These are phyloP conservation scores for Cyberlindnera lachancei DNA, from an alignment of 805 yeast genomes.

Conservation along the genomic window DNA sequence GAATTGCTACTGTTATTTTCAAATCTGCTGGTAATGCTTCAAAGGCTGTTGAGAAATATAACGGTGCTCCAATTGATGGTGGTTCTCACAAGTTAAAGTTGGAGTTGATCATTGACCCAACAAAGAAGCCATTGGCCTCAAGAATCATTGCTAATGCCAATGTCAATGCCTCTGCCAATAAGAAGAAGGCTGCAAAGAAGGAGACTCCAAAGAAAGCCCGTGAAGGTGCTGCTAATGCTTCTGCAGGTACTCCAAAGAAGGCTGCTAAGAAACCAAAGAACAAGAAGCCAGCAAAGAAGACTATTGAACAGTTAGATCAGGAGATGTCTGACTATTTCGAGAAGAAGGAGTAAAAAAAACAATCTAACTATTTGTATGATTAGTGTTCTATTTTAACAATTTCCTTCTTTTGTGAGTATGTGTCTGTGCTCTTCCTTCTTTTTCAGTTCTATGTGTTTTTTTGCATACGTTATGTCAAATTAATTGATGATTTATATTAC, in stretches of 20 bases:
- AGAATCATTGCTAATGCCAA: slow-evolving; percentile 54
- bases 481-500: too few relatives aligned
- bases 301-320: slow-evolving; percentile 90
- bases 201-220: slow-evolving; percentile 11
- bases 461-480: too few relatives aligned
- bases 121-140: slow-evolving; percentile 62
- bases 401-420: not conserved
- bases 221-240: slow-evolving; percentile 1
- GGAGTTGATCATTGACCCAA: slow-evolving; percentile 82
- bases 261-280: slow-evolving; percentile 21
- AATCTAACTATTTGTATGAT: too few relatives aligned
- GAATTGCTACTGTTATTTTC: slow-evolving; percentile 85
- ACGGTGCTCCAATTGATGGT: slow-evolving; percentile 89
- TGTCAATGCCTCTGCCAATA: slow-evolving; percentile 7
- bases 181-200: slow-evolving; percentile 14
- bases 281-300: slow-evolving; percentile 51
- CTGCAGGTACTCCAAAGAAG: slow-evolving; percentile 5
- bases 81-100: slow-evolving; percentile 70
- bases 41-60: slow-evolving; percentile 73
- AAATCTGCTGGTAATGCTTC: slow-evolving; percentile 60
- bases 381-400: too few relatives aligned
- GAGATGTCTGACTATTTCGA: slow-evolving; percentile 96
- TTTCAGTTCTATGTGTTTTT: too few relatives aligned
- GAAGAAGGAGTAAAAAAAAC: slow-evolving; percentile 32
- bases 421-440: too few relatives aligned